Conservation (phyloP, 2,329 filamentous ascomycete species). For the Beauveria australis region DNA sequence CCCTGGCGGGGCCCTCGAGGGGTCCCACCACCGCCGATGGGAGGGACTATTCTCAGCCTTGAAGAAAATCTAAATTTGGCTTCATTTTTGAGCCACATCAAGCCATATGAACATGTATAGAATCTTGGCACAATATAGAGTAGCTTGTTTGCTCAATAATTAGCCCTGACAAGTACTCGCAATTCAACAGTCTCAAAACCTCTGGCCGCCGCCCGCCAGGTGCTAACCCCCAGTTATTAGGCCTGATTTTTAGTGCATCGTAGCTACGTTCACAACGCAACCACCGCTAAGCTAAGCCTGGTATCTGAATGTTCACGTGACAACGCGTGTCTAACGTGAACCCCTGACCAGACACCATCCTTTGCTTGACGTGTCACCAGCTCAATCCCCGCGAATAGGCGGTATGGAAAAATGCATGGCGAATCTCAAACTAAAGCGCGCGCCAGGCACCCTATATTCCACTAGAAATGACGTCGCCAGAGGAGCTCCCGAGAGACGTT, state of each 20-base stretch:
- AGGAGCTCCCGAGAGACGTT: not conserved
- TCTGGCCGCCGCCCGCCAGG: too few species aligned
- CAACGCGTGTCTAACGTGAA: slow-evolving; percentile 8
- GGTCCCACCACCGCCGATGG: not conserved
- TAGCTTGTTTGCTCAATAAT: too few species aligned
- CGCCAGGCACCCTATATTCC: not conserved
- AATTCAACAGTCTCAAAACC: too few species aligned
- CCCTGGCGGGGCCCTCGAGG: not conserved
- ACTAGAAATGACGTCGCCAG: slow-evolving; percentile 1
- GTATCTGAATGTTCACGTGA: slow-evolving; percentile 1
- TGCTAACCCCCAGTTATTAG: too few species aligned
- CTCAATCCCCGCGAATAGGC: not conserved
- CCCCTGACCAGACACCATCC: not conserved
- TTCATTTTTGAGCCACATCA: too few species aligned
- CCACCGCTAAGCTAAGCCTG: not conserved
- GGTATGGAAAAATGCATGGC: slow-evolving; percentile 1
- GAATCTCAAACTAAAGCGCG: not conserved
- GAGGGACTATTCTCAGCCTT: not conserved
- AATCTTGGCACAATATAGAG: too few species aligned
- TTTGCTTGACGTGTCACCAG: not conserved
- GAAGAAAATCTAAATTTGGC: not conserved
- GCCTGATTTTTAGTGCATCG: not conserved
- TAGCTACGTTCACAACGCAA: too few species aligned
- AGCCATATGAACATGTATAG: too few species aligned
- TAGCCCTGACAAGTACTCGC: too few species aligned